Evolutionary conservation across 371 early-diverging fungal genomes (phyloP), one percentile per base, ranked within the genome.

Genomic region (Phascolomyces articulosus): DNA sequence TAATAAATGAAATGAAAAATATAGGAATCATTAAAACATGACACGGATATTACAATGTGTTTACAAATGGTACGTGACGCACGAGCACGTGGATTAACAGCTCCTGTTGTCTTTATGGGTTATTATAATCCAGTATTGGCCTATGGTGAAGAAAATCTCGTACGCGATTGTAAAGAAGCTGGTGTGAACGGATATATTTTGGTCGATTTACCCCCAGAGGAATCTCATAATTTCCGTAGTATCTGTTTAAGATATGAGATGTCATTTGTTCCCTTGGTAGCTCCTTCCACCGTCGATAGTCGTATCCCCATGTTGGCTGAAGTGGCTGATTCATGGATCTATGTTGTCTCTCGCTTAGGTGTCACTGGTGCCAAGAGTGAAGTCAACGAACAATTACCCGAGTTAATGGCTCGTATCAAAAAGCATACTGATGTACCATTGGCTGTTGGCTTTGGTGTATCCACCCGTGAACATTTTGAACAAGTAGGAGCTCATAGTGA

Each of bases 401-500:
- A 77, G 4, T 77, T 96, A 53, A 69, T 98, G 44, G 68, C 71
- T 2, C 90, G 93, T 54, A 90, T 98, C 73, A 87, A 90, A 38
- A 87, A 92, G 64, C 75, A 91, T 69, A 90, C 92, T 27, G 65
- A 84, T 26, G 67, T 92, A 28, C 95, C 96, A 4, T 80, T 98
- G 51, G 99, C 97, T 18, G 96, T 98, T 38, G 99, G 99, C 38
- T 98, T 98, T 75, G 98, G 99, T 70, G 96, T 98, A 20, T 85
- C 92, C 27, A 96, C 85, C 21, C 85, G 90, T 40, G 93, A 93
- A 58, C 97, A 97, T 62, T 98, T 96, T 70, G 68, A 82, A 40
- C 73, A 85, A 31, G 95, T 98, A 20, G 96, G 91, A 15, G 71
- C 81, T n/a, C 87, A 91, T 58, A 90, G 95, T 9, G 96, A 97